Base-by-base conservation (phyloP, 2,329 filamentous ascomycete species). In the Acephala macrosclerotiorum region DNA sequence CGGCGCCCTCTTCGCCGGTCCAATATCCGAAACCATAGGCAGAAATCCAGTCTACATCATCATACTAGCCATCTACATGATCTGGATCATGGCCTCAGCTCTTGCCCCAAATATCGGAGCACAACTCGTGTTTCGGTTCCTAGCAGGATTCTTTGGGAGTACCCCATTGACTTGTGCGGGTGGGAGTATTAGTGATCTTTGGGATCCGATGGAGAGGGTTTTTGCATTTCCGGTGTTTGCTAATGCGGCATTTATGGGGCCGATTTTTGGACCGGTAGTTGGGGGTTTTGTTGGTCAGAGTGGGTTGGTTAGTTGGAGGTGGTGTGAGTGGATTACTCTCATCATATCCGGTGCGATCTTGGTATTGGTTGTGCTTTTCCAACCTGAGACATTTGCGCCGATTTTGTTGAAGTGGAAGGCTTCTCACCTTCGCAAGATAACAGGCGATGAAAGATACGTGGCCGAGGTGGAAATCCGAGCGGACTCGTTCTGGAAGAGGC, bases 31-130 rank as follows among this genome's bases (percentile, higher is more conserved):
- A 67, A 78, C 77, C 0, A 73, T 79, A 56, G 82, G 75, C 72
- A 65, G 82, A 63, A 81, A 81, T 25, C 73, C 74, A 3, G 77
- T 82, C 1, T 84, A 82, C 64, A 73, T 75, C 2, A 70, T 71
- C 0, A 79, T 79, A 2, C 76, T 83, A 69, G 70, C 75, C 0
- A 63, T 83, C 3, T 82, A 80, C 70, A 79, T 80, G 70, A 67
- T 81, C n/a, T 82, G 79, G 73, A 81, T 80, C 51, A 76, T 84
- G 73, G 81, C 77, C 0, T 79, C 79, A 2, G 82, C 76, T 0
- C 75, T 83, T 0, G 63, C 69, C 2, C 69, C 69, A 1, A 71
- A 67, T 29, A 57, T 69, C 16, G 67, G 59, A 7, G 35, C 68
- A 2, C 66, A 70, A 35, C 56, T 72, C 12, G 51, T 63, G 1